Percentiles rank a stretch among this genome's conserved stretches.
Evolutionary conservation across 129 eudicot species (phyloP).

Genomic region (Centella asiatica): DNA sequence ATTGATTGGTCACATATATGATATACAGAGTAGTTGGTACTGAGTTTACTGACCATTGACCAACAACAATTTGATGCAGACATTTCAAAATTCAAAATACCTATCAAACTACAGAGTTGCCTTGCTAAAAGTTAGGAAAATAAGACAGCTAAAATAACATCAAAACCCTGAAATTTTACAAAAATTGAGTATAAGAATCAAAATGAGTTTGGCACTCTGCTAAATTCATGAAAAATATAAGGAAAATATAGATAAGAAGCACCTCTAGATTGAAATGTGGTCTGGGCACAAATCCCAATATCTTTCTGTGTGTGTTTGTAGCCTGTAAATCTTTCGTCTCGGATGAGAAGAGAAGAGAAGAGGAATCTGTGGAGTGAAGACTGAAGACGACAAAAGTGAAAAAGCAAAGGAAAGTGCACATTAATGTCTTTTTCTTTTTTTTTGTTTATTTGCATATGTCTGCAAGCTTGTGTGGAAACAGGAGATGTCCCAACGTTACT

Average conservation of each 20-base stretch:
- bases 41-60: constrained; percentile 9
- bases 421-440: background rate
- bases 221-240: background rate
- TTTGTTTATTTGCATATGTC: background rate
- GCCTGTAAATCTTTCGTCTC: background rate
- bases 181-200: background rate
- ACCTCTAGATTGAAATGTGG: constrained; percentile 1
- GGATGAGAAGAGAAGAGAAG: background rate
- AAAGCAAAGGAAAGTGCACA: no score
- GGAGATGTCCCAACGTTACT: background rate
- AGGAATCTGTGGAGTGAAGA: background rate
- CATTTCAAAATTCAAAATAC: background rate
- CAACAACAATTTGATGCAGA: constrained; percentile 4
- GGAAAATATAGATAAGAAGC: constrained; percentile 1
- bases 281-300: background rate
- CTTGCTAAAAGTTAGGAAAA: background rate
- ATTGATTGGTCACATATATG: constrained; percentile 3
- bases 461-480: constrained; percentile 3
- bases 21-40: background rate
- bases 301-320: background rate
- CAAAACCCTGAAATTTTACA: background rate
- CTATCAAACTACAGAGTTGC: background rate
- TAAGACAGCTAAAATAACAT: background rate
- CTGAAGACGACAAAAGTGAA: background rate
- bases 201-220: constrained; percentile 9